Evolutionary conservation across 495 filamentous ascomycete genomes (phyloP).

Genomic region (Neurospora sublineolata): DNA sequence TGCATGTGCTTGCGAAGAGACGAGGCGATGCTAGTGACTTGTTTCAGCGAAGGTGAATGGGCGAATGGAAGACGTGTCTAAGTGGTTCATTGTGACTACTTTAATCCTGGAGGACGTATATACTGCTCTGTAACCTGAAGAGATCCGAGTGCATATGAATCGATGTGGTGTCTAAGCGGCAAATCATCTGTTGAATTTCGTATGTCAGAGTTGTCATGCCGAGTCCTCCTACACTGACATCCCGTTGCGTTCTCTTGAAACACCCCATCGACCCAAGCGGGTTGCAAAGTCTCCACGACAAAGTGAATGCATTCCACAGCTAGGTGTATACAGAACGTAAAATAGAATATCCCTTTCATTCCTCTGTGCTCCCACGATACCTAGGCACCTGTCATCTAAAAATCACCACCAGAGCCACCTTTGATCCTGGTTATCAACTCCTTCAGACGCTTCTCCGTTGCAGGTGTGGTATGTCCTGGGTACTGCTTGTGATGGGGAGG

Average conservation of each 20-base stretch:
- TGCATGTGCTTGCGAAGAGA: neutral
- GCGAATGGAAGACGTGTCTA: neutral
- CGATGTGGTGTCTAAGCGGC: neutral
- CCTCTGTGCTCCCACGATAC: neutral
- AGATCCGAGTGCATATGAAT: neutral
- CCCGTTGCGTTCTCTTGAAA: neutral
- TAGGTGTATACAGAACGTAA: neutral
- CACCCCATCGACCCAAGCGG: neutral
- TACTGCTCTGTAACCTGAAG: neutral
- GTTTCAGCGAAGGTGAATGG: neutral
- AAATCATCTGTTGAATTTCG: neutral
- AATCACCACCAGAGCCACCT: neutral
- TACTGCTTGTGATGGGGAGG: constrained; percentile 20
- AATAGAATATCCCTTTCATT: neutral
- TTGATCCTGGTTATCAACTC: constrained; percentile 23
- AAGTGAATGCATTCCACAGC: neutral
- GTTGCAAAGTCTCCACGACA: neutral
- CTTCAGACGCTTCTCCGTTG: constrained; percentile 22
- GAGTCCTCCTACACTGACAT: neutral
- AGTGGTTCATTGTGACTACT: neutral
- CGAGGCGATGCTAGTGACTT: neutral
- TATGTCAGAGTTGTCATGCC: neutral
- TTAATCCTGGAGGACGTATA: neutral
- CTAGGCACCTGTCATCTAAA: neutral
- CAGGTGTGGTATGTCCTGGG: constrained; percentile 21